A percentile compares a stretch with the other conserved stretches of the same genome.
These are phyloP conservation scores for Plantago coronopus DNA, from an alignment of 305 asterid genomes.

Conservation along the genomic window DNA sequence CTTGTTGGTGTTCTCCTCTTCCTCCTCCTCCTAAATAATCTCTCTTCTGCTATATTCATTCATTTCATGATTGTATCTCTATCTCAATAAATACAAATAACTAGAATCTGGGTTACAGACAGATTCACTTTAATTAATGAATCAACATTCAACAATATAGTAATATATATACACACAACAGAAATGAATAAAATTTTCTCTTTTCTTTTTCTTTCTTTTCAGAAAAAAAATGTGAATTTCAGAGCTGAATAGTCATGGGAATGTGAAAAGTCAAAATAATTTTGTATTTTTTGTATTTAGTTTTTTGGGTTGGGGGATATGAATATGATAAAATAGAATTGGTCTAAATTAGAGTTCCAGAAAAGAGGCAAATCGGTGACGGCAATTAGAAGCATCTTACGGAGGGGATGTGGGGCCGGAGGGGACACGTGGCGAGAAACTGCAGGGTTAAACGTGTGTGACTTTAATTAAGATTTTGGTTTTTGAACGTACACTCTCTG, in stretches of 20 bases:
- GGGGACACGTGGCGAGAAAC: conserved; percentile 29
- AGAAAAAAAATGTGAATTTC: conserved; percentile 28
- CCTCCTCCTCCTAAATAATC: neutral
- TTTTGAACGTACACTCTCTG: neutral
- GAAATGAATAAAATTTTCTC: neutral
- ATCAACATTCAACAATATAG: too few relatives aligned
- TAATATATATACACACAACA: neutral
- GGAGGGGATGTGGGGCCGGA: neutral
- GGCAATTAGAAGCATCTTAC: conserved; percentile 31
- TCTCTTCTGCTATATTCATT: conserved; percentile 1
- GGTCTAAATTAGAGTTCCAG: neutral
- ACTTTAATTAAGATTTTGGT: neutral
- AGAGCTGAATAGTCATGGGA: conserved; percentile 20
- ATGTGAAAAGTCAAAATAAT: conserved; percentile 21
- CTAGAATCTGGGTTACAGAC: too few relatives aligned
- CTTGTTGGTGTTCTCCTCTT: neutral
- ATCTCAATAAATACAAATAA: conserved; percentile 7
- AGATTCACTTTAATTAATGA: conserved; percentile 22
- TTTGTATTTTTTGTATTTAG: neutral
- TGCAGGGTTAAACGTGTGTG: conserved; percentile 24
- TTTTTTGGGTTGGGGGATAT: too few relatives aligned
- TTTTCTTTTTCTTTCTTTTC: neutral
- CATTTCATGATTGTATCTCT: neutral
- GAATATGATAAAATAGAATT: too few relatives aligned
- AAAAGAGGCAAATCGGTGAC: conserved; percentile 27